Conservation (phyloP, 129 eudicot genomes). For the Saposhnikovia divaricata region DNA sequence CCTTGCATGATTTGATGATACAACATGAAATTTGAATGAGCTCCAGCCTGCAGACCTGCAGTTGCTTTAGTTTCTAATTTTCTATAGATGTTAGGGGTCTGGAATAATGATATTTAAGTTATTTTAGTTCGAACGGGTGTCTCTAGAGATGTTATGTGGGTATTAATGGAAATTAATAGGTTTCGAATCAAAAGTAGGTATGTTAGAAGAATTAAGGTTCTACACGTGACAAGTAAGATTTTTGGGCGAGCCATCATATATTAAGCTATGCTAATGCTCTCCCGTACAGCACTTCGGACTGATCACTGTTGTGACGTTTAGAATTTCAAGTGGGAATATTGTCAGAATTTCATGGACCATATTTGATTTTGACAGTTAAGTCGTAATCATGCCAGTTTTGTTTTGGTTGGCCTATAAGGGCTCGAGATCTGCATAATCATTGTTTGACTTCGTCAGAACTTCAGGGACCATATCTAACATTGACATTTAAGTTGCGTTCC, state of each 20-base stretch:
- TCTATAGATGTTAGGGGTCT: not conserved
- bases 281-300: not conserved
- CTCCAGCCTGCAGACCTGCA: not conserved
- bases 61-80: not conserved
- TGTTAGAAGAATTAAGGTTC: not conserved
- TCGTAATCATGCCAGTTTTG: not conserved
- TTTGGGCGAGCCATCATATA: not conserved
- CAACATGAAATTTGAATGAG: not conserved
- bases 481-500: not conserved
- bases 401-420: not conserved
- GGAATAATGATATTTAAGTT: not conserved
- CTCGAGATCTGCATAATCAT: not conserved
- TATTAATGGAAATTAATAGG: not conserved
- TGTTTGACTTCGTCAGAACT: not conserved
- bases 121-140: not conserved
- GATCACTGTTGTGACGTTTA: not conserved
- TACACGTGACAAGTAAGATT: not conserved
- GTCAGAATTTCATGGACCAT: not conserved
- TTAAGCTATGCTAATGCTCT: not conserved
- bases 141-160: not conserved
- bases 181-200: not conserved
- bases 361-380: not conserved
- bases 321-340: not conserved
- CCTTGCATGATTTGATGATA: not conserved
- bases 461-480: not conserved